Conservation (phyloP, 2,329 filamentous ascomycete species). For the Fusarium staphyleae region DNA sequence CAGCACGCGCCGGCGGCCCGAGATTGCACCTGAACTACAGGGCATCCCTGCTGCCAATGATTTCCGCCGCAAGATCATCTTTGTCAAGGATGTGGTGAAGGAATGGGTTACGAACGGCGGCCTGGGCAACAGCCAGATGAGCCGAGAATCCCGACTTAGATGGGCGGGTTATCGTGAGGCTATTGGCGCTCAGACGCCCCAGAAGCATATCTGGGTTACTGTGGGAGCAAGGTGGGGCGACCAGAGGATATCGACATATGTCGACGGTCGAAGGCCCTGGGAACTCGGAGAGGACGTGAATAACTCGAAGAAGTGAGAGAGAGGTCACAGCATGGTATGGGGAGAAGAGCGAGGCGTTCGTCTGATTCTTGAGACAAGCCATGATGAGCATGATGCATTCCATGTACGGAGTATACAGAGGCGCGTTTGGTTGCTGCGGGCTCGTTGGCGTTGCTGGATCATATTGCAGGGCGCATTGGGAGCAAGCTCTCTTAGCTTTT, state of each 20-base stretch:
- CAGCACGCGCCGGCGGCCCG: conserved; percentile 61
- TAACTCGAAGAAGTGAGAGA: conserved; percentile 40
- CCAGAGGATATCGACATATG: conserved; percentile 59
- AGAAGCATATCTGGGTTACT: conserved; percentile 73
- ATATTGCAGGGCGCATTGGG: conserved; percentile 35
- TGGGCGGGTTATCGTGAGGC: conserved; percentile 67
- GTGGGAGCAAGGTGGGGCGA: conserved; percentile 70
- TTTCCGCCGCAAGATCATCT: conserved; percentile 76
- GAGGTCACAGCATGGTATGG: conserved; percentile 6
- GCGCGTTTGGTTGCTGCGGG: conserved; percentile 28
- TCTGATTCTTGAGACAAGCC: conserved; percentile 34
- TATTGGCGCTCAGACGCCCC: conserved; percentile 56
- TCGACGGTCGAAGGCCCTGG: conserved; percentile 61
- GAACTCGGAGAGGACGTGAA: conserved; percentile 64
- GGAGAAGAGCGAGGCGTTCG: conserved; percentile 37
- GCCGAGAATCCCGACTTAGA: conserved; percentile 59
- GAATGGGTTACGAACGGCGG: conserved; percentile 77
- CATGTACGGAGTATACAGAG: conserved; percentile 34
- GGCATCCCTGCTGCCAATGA: conserved; percentile 75
- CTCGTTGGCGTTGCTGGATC: conserved; percentile 32
- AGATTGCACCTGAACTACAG: conserved; percentile 67
- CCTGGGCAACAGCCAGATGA: conserved; percentile 71
- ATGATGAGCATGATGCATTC: conserved; percentile 40
- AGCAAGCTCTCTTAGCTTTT: conserved; percentile 13
- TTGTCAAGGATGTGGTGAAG: conserved; percentile 70